A percentile compares a stretch with the other conserved stretches of the same genome.
These are phyloP conservation scores for Colletotrichum spaethianum DNA, from an alignment of 2,329 filamentous ascomycete genomes.

Conservation along the genomic window DNA sequence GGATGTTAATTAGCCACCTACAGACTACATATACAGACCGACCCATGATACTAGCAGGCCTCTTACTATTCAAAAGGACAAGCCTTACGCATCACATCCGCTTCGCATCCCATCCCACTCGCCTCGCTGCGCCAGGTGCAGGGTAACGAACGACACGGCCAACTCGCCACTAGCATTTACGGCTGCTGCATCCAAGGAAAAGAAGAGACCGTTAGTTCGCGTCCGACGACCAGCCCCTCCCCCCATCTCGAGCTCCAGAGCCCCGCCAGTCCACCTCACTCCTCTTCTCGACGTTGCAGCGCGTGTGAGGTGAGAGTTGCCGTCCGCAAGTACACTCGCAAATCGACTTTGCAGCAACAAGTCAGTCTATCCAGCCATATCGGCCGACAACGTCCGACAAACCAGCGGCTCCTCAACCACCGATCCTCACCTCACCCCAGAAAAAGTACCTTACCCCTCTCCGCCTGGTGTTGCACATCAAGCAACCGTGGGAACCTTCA, in stretches of 20 bases:
- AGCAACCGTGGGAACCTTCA: conserved; percentile 13
- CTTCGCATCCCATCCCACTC: conserved; percentile 11
- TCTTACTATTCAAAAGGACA: conserved; percentile 1
- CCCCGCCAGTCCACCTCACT: conserved; percentile 28
- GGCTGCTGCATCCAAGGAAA: conserved; percentile 12
- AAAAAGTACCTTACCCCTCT: not conserved
- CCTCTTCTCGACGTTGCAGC: not conserved
- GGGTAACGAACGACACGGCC: conserved; percentile 18
- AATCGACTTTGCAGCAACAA: not conserved
- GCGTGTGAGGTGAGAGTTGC: conserved; percentile 6
- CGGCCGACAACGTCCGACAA: conserved; percentile 18
- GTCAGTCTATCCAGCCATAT: conserved; percentile 9
- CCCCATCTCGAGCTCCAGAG: conserved; percentile 23
- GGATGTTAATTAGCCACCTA: conserved; percentile 25
- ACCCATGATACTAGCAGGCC: conserved; percentile 23
- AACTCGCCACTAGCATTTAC: conserved; percentile 21
- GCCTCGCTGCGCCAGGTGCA: conserved; percentile 15
- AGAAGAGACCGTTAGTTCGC: conserved; percentile 1
- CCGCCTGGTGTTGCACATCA: conserved; percentile 2
- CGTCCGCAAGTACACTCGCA: conserved; percentile 12
- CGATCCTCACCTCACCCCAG: conserved; percentile 7
- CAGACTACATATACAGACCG: conserved; percentile 37
- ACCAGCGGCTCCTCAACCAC: not conserved
- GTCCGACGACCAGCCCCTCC: conserved; percentile 10
- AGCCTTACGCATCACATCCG: conserved; percentile 18